Conservation (phyloP, 345 rosid species). For the Moricandia moricandioides region DNA sequence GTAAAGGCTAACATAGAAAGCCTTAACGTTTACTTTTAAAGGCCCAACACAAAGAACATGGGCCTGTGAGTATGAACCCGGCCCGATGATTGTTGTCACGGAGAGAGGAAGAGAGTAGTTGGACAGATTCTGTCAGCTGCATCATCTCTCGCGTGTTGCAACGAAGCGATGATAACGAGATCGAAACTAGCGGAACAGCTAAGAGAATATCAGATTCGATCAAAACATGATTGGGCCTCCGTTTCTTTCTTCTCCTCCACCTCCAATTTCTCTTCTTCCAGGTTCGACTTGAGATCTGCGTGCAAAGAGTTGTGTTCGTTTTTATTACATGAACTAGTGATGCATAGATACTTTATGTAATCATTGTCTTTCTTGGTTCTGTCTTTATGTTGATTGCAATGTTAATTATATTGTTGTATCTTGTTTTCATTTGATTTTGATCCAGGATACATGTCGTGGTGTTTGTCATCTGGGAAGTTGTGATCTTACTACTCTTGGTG, state of each 20-base stretch:
- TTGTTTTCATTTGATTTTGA: background rate
- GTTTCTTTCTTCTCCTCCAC: slow-evolving; percentile 92
- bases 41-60: background rate
- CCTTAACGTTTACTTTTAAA: background rate
- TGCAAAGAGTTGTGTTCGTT: background rate
- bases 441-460: slow-evolving; percentile 92
- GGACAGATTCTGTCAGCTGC: background rate
- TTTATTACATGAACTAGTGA: background rate
- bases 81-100: background rate
- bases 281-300: slow-evolving; percentile 42
- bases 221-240: slow-evolving; percentile 98
- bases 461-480: slow-evolving; percentile 90
- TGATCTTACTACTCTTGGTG: slow-evolving; percentile 81
- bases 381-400: background rate
- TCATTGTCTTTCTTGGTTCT: background rate
- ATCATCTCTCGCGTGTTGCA: background rate
- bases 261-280: slow-evolving; percentile 66
- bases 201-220: slow-evolving; percentile 92
- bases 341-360: background rate
- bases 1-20: background rate
- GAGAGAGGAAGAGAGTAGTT: background rate
- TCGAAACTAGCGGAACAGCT: slow-evolving; percentile 92
- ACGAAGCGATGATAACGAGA: slow-evolving; percentile 78
- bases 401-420: background rate
- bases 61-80: slow-evolving; percentile 1